Evolutionary conservation across 306 rosid genomes (phyloP), one percentile per base, ranked within the genome.

Genomic region (Senna siamea): DNA sequence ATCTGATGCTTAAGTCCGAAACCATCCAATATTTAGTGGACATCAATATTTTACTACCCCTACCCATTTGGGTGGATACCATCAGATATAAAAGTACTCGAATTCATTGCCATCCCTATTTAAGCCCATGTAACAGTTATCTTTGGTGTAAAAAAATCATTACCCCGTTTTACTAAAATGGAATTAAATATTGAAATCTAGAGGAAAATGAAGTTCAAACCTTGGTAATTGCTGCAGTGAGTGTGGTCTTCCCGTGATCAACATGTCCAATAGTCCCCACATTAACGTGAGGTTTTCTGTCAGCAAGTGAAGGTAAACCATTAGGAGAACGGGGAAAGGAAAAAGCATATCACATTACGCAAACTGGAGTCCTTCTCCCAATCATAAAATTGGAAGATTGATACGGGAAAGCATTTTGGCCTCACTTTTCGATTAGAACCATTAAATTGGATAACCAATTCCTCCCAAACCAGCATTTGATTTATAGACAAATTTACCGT

Each of bases 201-300:
- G 1, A 6, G 9, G 4, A 58, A 17, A 18, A 48, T 19, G 3
- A 46, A 57, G 23, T 50, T n/a, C 81, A 81, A 72, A 92, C 99
- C 99, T 85, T 95, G 11, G 98, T 95, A 78, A 95, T 95, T 38
- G 98, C 99, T 2, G 99, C 98, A 74, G 99, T 95, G 64, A 95
- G 77, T 30, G 99, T 95, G 26, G 97, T 95, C 85, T 95, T 95
- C 41, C 98, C 99, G 72, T 95, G 98, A 83, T 92, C 99, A 1
- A 92, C 99, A 37, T 95, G 99, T 0, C 98, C 98, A 66, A 95
- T 62, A 44, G 99, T 95, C 66, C 96, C 98, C 69, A 95, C 93
- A 43, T 95, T 95, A 43, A 95, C 93, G 69, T 92, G 99, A 18
- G 99, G 98, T 70, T 95, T 92, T 76, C 98, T 90, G 89, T 67